phyloP scores from a whole-genome alignment of 116 monocot species.

The Iris pallida region DNA sequence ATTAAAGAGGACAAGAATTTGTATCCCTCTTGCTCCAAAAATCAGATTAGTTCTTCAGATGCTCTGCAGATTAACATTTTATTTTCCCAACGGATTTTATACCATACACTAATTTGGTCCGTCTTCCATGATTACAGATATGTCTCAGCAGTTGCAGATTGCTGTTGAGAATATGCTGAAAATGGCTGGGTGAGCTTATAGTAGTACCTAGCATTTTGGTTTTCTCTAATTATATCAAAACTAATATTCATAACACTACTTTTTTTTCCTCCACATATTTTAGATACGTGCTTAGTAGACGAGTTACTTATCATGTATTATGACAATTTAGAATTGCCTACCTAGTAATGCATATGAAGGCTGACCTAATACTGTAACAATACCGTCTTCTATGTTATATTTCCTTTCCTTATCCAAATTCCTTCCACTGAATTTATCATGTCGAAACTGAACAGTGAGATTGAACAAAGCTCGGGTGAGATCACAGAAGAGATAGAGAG shows the following conservation, averaged over 20 bases:
- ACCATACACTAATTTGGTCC: background rate
- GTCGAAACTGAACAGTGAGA: conserved; percentile 35
- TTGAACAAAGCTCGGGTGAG: conserved; percentile 39
- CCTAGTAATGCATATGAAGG: background rate
- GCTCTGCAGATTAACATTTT: background rate
- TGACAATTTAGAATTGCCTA: background rate
- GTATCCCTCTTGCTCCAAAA: background rate
- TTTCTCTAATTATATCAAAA: too few relatives aligned
- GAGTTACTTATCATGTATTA: background rate
- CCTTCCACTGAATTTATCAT: background rate
- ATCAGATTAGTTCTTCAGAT: background rate
- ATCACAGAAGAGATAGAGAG: conserved; percentile 54
- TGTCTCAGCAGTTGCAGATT: conserved; percentile 44
- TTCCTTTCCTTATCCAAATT: too few relatives aligned
- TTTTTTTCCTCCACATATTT: too few relatives aligned
- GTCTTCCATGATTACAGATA: conserved; percentile 30
- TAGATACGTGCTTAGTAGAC: too few relatives aligned
- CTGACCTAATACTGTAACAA: background rate
- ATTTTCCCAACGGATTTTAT: background rate
- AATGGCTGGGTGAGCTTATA: conserved; percentile 42
- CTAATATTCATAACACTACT: background rate
- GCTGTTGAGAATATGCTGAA: conserved; percentile 51
- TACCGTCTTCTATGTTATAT: background rate
- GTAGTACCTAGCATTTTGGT: background rate
- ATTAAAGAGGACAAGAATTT: background rate